Evolutionary conservation across 106 monocot species (phyloP).

Genomic region (Cymbidium sinense): DNA sequence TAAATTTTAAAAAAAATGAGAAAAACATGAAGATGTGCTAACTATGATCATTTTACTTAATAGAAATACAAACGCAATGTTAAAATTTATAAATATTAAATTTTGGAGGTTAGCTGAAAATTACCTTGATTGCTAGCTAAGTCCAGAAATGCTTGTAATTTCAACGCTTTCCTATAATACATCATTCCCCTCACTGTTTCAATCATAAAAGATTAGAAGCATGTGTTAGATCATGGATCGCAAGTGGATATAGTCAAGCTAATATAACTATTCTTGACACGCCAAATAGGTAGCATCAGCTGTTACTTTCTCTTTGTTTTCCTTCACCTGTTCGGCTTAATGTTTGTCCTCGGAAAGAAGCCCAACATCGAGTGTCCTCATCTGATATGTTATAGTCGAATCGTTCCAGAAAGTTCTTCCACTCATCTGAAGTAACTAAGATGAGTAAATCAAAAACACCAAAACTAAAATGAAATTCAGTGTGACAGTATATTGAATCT

Average conservation of each 20-base stretch:
- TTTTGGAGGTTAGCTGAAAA: neutral
- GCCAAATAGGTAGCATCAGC: neutral
- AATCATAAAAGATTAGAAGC: slow-evolving; percentile 6
- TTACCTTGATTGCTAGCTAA: slow-evolving; percentile 40
- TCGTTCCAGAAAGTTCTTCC: slow-evolving; percentile 64
- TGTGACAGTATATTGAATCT: neutral
- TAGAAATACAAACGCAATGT: neutral
- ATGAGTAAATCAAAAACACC: neutral
- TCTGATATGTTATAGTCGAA: slow-evolving; percentile 19
- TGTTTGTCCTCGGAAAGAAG: slow-evolving; percentile 76
- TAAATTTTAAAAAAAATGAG: neutral
- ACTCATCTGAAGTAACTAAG: slow-evolving; percentile 42
- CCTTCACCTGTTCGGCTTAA: slow-evolving; percentile 64
- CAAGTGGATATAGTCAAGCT: neutral
- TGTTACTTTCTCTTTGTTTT: neutral
- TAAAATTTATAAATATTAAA: neutral
- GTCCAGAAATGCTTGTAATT: slow-evolving; percentile 60
- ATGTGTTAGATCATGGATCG: neutral
- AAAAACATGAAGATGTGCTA: neutral
- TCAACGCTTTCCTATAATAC: slow-evolving; percentile 65
- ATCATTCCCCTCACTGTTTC: slow-evolving; percentile 70
- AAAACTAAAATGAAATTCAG: neutral
- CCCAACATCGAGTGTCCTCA: slow-evolving; percentile 61
- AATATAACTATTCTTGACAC: neutral
- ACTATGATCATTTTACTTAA: neutral